Base-by-base conservation (phyloP, 352 stramenopile genomes). In the Thalassiosira hispida region DNA sequence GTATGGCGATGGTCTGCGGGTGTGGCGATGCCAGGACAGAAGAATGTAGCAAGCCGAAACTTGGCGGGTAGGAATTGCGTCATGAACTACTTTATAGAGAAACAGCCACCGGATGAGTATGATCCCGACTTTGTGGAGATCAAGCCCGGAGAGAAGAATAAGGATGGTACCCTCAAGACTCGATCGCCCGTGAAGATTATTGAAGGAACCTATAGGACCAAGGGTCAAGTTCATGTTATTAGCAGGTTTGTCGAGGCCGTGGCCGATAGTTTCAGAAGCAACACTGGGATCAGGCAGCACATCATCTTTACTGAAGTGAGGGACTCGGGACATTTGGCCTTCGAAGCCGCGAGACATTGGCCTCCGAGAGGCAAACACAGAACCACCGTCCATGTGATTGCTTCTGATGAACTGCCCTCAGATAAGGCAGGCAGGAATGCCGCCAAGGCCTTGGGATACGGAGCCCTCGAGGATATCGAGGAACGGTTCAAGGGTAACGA, bases 31-130 rank as follows among this genome's bases (percentile, higher is more conserved):
- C 47, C 56, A 25, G 20, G 66, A 22, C 3, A 61, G 23, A 46
- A 64, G 35, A 29, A n/a, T 38, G 27, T 49, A 18, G 55, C 47
- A 9, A 49, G 42, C 22, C 20, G 74, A 16, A 82, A 82, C 44
- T 75, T 86, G 31, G 42, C 71, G 4, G 68, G 68, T 18, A 67
- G 80, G 18, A 80, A 77, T 33, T 87, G 80, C 53, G 80, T 87
- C 16, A 83, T 87, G 75, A 87, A 87, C 53, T 77, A 85, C 23
- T 87, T 84, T 47, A 77, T 87, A 33, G 75, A 87, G 12, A 87
- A 87, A 62, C 80, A 87, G 57, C 65, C 72, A 12, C 57, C 49
- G 1, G 75, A 87, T 65, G 80, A 87, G 49, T 87, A 83, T 18
- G 79, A 87, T 59, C 75, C 80, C 18, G 80, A 87, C 57, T 84